These are phyloP conservation scores for Lasiodiplodia sp. DNA, from an alignment of 2,329 filamentous ascomycete species.

Conservation along the genomic window DNA sequence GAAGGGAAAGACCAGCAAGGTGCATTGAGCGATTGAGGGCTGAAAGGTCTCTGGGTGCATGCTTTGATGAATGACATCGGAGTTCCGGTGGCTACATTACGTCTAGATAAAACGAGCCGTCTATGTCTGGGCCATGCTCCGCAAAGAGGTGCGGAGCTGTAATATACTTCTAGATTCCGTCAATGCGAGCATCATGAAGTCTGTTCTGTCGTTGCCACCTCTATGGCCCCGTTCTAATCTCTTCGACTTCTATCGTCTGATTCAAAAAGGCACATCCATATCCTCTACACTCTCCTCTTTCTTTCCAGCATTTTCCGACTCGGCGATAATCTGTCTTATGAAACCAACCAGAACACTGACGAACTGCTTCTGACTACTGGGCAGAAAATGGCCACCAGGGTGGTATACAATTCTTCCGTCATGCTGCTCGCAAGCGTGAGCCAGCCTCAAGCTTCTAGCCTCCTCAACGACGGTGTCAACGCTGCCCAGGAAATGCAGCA, in stretches of 20 bases:
- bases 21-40: conserved; percentile 39
- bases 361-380: conserved; percentile 78
- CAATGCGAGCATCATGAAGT: conserved; percentile 21
- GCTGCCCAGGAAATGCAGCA: conserved; percentile 81
- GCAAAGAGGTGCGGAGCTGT: conserved; percentile 22
- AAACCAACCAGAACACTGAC: conserved; percentile 78
- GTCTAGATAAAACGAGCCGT: conserved; percentile 21
- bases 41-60: background rate
- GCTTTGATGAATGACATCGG: conserved; percentile 18
- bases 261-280: conserved; percentile 72
- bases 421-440: conserved; percentile 67
- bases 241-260: background rate
- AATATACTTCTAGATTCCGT: conserved; percentile 31
- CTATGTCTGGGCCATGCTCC: conserved; percentile 15
- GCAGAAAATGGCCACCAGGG: conserved; percentile 90
- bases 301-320: conserved; percentile 45
- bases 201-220: background rate
- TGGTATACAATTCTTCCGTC: conserved; percentile 69
- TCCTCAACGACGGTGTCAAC: conserved; percentile 91
- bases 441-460: conserved; percentile 69
- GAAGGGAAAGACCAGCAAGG: conserved; percentile 49
- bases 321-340: conserved; percentile 63
- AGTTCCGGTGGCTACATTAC: conserved; percentile 25
- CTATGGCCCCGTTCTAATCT: background rate
- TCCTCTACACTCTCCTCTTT: conserved; percentile 68